Evolutionary conservation across 2,329 filamentous ascomycete genomes (phyloP), one percentile per base, ranked within the genome.

Genomic region (Cladosporium phlei): DNA sequence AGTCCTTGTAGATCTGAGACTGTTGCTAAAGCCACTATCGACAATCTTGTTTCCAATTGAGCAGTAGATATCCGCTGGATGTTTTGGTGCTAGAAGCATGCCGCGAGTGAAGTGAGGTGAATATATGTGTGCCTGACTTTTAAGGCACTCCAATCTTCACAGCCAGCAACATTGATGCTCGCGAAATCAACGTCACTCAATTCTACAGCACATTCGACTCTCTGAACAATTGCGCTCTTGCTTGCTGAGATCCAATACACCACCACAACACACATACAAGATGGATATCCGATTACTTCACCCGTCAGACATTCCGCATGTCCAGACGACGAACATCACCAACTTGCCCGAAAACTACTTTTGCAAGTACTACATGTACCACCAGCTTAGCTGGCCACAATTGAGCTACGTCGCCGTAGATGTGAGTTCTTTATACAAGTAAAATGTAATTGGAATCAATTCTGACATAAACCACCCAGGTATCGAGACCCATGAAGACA

Each of bases 281-380:
- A 97, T 94, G 88, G 88, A 94, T 73, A 95, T 98, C 70, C 85
- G 91, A 55, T 75, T 93, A 55, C 82, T 98, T 57, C 84, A 81
- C 56, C 76, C 88, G 54, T 85, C 82, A 54, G 88, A 94, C 71
- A 86, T 94, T 56, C 88, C 88, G 56, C 83, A 93, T 65, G 89
- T 98, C 66, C 93, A 98, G 73, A 89, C 94, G 69, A 91, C 91
- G 65, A 97, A 97, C 75, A 90, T 98, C 66, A 95, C 94, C 68
- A 98, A 98, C 75, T 79, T 98, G 45, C 93, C 93, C 55, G 93
- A 98, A 71, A 98, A 98, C 77, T 98, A 98, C 80, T 97, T 97
- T 69, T 87, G 95, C 72, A 98, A 98, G 79, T 98, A 98, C 78
- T 98, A 98, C 75, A 83, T 98, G 63, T 98, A 98, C 79, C 93